Conservation (phyloP, 2,329 filamentous ascomycete genomes). For the Fusarium sororula region DNA sequence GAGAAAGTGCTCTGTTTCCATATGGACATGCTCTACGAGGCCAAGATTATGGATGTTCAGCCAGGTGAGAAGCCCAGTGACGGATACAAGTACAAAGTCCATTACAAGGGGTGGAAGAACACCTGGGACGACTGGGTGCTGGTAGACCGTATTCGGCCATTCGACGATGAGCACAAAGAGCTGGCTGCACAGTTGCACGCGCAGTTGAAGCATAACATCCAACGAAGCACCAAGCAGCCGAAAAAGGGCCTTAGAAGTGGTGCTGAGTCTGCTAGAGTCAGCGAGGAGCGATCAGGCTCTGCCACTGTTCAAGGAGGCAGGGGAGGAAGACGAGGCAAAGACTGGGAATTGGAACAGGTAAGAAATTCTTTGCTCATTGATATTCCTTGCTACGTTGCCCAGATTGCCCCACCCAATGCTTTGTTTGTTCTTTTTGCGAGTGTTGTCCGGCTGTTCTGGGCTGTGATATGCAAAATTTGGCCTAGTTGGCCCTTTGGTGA, state of each 20-base stretch:
- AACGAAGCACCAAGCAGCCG: constrained; percentile 61
- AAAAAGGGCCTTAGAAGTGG: constrained; percentile 57
- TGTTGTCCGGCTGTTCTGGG: constrained; percentile 14
- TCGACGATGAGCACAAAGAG: constrained; percentile 94
- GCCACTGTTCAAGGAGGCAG: constrained; percentile 68
- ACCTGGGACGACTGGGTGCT: constrained; percentile 99
- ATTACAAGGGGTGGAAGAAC: constrained; percentile 99
- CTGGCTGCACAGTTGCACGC: constrained; percentile 78
- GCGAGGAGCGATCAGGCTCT: constrained; percentile 76
- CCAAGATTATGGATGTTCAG: constrained; percentile 87
- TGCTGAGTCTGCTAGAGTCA: constrained; percentile 69
- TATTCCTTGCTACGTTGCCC: neutral
- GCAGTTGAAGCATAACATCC: constrained; percentile 70
- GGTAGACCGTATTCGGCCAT: constrained; percentile 91
- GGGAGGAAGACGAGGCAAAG: constrained; percentile 77
- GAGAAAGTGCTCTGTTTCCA: constrained; percentile 98
- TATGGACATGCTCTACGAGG: constrained; percentile 96
- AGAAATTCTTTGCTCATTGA: constrained; percentile 44
- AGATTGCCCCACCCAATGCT: neutral
- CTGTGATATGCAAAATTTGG: neutral
- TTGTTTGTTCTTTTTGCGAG: neutral
- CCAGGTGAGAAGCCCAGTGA: constrained; percentile 73
- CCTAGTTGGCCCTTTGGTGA: neutral
- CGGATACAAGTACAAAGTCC: constrained; percentile 87
- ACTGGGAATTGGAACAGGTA: constrained; percentile 86